Percentiles rank a stretch among this genome's conserved stretches.
phyloP scores from a whole-genome alignment of 352 stramenopile genomes.

The Pythium utonaiense region DNA sequence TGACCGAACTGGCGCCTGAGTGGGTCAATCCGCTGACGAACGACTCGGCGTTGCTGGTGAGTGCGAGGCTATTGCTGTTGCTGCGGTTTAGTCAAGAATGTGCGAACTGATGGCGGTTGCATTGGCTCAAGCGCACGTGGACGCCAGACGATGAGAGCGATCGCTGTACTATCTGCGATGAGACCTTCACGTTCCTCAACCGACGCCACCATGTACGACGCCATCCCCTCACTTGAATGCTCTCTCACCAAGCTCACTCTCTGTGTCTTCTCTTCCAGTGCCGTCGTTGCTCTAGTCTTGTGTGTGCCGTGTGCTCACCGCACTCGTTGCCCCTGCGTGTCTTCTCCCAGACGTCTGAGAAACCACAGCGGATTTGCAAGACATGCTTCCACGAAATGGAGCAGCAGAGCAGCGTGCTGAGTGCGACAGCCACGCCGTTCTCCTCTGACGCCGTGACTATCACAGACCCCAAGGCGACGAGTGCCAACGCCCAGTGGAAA shows the following conservation, averaged over 20 bases:
- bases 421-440: neutral
- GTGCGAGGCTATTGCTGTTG: no score
- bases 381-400: constrained; percentile 37
- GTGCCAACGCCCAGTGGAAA: neutral
- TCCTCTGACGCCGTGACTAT: neutral
- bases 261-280: constrained; percentile 29
- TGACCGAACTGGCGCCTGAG: constrained; percentile 49
- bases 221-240: no score
- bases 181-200: constrained; percentile 71
- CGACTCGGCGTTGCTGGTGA: constrained; percentile 55
- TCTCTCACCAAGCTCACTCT: neutral
- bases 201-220: constrained; percentile 63
- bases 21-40: constrained; percentile 47
- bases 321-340: constrained; percentile 45
- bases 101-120: neutral
- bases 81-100: neutral
- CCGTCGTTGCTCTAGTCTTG: constrained; percentile 54
- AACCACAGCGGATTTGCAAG: constrained; percentile 48
- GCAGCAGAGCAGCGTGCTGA: neutral
- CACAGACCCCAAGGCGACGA: constrained; percentile 11
- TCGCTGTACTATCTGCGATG: constrained; percentile 49
- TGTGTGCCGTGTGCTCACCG: constrained; percentile 64
- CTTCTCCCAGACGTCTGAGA: constrained; percentile 38
- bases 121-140: constrained; percentile 46
- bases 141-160: constrained; percentile 58